Base-by-base conservation (phyloP, 805 yeast species). In the Ogataea naganishii region DNA sequence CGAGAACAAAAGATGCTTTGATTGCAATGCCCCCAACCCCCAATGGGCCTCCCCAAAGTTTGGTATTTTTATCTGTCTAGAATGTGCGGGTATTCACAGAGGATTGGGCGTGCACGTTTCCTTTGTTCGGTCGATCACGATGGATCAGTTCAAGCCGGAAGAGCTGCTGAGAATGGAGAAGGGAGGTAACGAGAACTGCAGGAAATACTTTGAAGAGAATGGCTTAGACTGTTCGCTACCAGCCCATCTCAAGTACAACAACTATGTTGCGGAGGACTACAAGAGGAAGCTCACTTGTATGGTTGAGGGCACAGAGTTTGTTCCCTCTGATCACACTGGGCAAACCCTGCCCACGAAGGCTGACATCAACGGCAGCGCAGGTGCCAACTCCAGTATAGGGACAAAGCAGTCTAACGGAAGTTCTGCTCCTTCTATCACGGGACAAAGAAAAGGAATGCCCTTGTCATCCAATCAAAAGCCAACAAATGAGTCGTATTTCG, bases 11-110 rank as follows among this genome's bases (percentile, higher is more conserved):
- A 78, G 74, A 54, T 92, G 98, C 58, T 80, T 85, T 55, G 98
- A 92, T 55, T 92, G 98, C 58, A 68, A 64, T 22, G 94, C 96
- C 1, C 95, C 95, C 35, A 89, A 88, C 53, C 98, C 98, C 7
- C 98, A 92, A 56, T 92, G 98, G 98, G 96, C 97, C 2, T 85
- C 96, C 10, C 97, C 97, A 21, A 92, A 92, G 57, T 86, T 89
- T 59, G 98, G 98, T 36, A 82, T 92, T 37, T 92, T 88, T 58
- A 89, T 92, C 50, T 92, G 98, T 58, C 69, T 92, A 23, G 99
- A 92, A 53, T 92, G 98, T 64, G 98, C 98, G 13, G 99, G 99
- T 26, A 66, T 80, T 33, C 99, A 92, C 56, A 71, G 95, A 56
- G 94, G 97, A 9, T 64, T 92, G 27, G 98, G 98, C 23, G 98